These are phyloP conservation scores for Piromyces sp. DNA, from an alignment of 192 early-diverging fungal species.

Conservation along the genomic window DNA sequence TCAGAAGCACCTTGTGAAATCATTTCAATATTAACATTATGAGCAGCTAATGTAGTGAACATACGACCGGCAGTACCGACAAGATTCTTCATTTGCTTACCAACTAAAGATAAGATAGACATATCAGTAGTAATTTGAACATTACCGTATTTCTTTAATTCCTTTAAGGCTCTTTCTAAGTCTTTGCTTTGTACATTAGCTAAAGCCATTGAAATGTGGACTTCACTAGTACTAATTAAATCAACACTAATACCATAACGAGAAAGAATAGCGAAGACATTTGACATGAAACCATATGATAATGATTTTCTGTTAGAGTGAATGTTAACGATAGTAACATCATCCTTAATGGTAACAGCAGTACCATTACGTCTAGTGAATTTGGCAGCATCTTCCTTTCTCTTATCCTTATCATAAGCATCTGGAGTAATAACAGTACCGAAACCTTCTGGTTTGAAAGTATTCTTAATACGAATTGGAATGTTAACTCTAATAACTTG, in stretches of 20 bases:
- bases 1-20: constrained; percentile 95
- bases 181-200: constrained; percentile 29
- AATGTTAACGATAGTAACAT: constrained; percentile 86
- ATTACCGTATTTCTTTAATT: constrained; percentile 62
- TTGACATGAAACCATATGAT: constrained; percentile 91
- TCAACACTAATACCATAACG: constrained; percentile 83
- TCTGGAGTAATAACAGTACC: constrained; percentile 92
- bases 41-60: constrained; percentile 76
- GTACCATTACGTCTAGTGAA: constrained; percentile 20
- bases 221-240: constrained; percentile 81
- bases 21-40: constrained; percentile 96
- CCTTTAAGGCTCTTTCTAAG: constrained; percentile 59
- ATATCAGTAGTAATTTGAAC: constrained; percentile 70
- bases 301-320: constrained; percentile 92
- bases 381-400: background rate
- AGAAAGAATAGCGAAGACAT: constrained; percentile 83
- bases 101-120: constrained; percentile 92
- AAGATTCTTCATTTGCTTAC: constrained; percentile 91
- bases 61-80: constrained; percentile 86
- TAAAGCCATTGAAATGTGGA: constrained; percentile 80
- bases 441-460: constrained; percentile 74
- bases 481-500: constrained; percentile 91
- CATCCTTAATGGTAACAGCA: constrained; percentile 97
- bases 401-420: constrained; percentile 12
- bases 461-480: constrained; percentile 98